Base-by-base conservation (phyloP, 108 stramenopile species). In the Craspedostauros australis region DNA sequence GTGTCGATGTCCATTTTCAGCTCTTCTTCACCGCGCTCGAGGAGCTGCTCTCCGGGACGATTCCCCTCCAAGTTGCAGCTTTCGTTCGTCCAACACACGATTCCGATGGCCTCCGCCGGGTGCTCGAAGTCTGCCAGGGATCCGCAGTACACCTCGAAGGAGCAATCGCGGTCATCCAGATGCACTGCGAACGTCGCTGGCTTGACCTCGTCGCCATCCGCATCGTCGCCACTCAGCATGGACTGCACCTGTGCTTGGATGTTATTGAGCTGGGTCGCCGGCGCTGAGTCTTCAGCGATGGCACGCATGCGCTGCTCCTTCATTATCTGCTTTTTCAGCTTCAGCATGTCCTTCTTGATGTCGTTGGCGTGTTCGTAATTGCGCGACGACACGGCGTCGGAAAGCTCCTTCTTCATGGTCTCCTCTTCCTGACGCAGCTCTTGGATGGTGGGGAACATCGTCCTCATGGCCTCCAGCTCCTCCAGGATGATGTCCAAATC, bases 31-130 rank as follows among this genome's bases (percentile, higher is more conserved):
- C 54, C 63, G 8, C 20, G 9, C 30, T 50, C 28, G 25, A 59
- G 30, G n/a, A 58, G 18, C 25, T 20, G 12, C 16, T 46, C 42
- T 0, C 55, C 54, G 0, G 33, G 3, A 2, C 32, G 4, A 22
- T 28, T 33, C 19, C 26, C 52, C n/a, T 37, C 37, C 37, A 68
- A 37, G 4, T 39, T 33, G 41, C 66, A 68, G 24, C 39, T 24
- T 46, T 68, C 66, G 25, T 68, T 68, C 22, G 66, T 46, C 66
- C 66, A 68, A 37, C 44, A 36, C 2, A 68, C 58, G 42, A 68
- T 60, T 7, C 66, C 66, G 11, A 20, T 59, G 3, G 57, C 30
- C 24, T 19, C 12, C 18, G 41, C 23, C 22, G 41, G 26, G 41
- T 56, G 27, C 1, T 44, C 24, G 36, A 51, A 57, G 20, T 57